Percentiles rank a stretch among this genome's conserved stretches.
Evolutionary conservation across 2,329 filamentous ascomycete genomes (phyloP).

Genomic region (Nemania serpens): DNA sequence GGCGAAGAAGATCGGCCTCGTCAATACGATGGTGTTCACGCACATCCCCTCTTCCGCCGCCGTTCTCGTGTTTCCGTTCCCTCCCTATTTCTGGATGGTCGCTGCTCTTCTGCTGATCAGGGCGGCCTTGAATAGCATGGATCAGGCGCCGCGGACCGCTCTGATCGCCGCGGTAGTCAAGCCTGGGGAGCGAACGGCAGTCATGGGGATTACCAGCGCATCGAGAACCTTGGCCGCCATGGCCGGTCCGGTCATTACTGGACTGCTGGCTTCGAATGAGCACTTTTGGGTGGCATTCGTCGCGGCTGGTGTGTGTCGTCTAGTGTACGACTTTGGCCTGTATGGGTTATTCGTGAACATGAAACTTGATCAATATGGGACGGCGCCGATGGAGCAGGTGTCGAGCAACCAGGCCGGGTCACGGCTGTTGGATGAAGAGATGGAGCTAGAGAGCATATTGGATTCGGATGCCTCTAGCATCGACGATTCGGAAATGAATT

Average conservation of each 20-base stretch:
- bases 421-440: slow-evolving; percentile 31
- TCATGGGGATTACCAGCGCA: slow-evolving; percentile 71
- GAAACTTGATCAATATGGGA: slow-evolving; percentile 54
- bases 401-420: neutral
- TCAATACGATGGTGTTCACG: slow-evolving; percentile 69
- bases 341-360: slow-evolving; percentile 65
- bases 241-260: slow-evolving; percentile 59
- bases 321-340: slow-evolving; percentile 63
- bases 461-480: slow-evolving; percentile 26
- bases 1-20: slow-evolving; percentile 61
- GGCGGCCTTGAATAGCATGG: slow-evolving; percentile 69
- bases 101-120: slow-evolving; percentile 62
- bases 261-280: slow-evolving; percentile 55
- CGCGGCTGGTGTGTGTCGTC: slow-evolving; percentile 55
- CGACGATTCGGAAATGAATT: neutral
- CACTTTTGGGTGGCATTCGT: slow-evolving; percentile 68
- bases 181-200: slow-evolving; percentile 67
- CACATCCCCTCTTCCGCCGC: slow-evolving; percentile 66
- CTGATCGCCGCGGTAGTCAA: slow-evolving; percentile 70
- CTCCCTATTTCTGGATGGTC: slow-evolving; percentile 55
- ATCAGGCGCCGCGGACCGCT: slow-evolving; percentile 68
- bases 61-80: slow-evolving; percentile 63
- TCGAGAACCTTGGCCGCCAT: slow-evolving; percentile 64
- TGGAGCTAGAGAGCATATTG: slow-evolving; percentile 32
- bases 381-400: slow-evolving; percentile 19